These are phyloP conservation scores for Metschnikowia gruessii DNA, from an alignment of 805 yeast genomes.

Conservation along the genomic window DNA sequence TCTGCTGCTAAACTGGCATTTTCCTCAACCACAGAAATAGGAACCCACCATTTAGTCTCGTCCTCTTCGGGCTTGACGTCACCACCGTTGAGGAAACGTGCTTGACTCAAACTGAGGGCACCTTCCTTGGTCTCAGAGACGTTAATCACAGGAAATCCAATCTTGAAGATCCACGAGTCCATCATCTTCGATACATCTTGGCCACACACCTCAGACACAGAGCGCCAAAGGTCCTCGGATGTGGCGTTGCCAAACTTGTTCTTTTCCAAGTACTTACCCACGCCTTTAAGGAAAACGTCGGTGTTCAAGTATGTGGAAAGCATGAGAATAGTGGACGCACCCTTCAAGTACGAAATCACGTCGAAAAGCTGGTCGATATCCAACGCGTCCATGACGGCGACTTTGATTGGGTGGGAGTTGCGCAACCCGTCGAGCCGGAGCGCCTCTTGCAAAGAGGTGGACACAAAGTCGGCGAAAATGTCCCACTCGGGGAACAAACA, in stretches of 20 bases:
- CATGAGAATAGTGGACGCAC: conserved; percentile 78
- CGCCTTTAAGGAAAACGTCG: conserved; percentile 68
- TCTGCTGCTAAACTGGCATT: conserved; percentile 14
- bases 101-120: conserved; percentile 47
- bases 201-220: conserved; percentile 61
- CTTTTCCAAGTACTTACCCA: conserved; percentile 60
- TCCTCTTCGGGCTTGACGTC: conserved; percentile 60
- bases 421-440: conserved; percentile 54
- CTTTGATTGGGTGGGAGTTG: conserved; percentile 79
- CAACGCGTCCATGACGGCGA: conserved; percentile 71
- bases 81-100: conserved; percentile 61
- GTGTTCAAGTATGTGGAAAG: conserved; percentile 67
- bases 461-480: conserved; percentile 56
- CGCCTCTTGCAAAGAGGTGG: conserved; percentile 50
- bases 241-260: conserved; percentile 69
- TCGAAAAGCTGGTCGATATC: conserved; percentile 84
- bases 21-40: conserved; percentile 33
- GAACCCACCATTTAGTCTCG: conserved; percentile 57
- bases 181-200: conserved; percentile 57
- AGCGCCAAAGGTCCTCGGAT: conserved; percentile 69
- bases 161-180: conserved; percentile 68
- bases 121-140: conserved; percentile 37
- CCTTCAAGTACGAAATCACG: conserved; percentile 76
- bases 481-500: conserved; percentile 79
- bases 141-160: conserved; percentile 69